These are phyloP conservation scores for Gentiana macrophylla DNA, from an alignment of 257 asterid genomes.

Conservation along the genomic window DNA sequence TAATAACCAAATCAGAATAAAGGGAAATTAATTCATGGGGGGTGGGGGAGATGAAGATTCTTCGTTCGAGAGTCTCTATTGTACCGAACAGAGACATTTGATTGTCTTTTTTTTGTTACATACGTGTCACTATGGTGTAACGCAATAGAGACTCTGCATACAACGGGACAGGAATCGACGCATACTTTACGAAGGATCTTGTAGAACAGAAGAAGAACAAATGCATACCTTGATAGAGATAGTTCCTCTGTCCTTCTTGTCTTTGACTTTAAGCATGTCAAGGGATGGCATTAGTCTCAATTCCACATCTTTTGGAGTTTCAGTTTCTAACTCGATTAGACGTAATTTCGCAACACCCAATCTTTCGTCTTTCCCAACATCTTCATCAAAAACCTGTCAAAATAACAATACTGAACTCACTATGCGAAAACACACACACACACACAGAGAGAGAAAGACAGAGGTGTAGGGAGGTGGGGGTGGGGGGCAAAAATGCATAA, in stretches of 20 bases:
- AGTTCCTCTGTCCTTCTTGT: constrained; percentile 83
- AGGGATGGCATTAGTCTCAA: constrained; percentile 59
- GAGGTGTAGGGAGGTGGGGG: background rate
- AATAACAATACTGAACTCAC: background rate
- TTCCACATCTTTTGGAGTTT: constrained; percentile 41
- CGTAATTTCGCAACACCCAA: constrained; percentile 61
- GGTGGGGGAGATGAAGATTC: too few relatives aligned
- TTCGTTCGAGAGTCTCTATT: too few relatives aligned
- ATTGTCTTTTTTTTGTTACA: too few relatives aligned
- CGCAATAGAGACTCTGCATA: too few relatives aligned
- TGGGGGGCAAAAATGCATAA: too few relatives aligned
- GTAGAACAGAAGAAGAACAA: background rate
- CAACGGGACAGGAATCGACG: too few relatives aligned
- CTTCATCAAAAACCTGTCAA: constrained; percentile 76
- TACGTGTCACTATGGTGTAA: too few relatives aligned
- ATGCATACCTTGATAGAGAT: constrained; percentile 48
- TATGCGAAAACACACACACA: background rate
- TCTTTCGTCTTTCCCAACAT: constrained; percentile 84
- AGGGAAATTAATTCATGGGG: too few relatives aligned
- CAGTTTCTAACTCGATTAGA: constrained; percentile 59
- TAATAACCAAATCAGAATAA: too few relatives aligned
- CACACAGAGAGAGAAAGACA: background rate
- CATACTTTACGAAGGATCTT: background rate
- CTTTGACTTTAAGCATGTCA: constrained; percentile 81
- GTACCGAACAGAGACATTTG: too few relatives aligned